Evolutionary conservation across 139 green algal genomes (phyloP), one percentile per base, ranked within the genome.

Genomic region (Haematococcus lacustris): DNA sequence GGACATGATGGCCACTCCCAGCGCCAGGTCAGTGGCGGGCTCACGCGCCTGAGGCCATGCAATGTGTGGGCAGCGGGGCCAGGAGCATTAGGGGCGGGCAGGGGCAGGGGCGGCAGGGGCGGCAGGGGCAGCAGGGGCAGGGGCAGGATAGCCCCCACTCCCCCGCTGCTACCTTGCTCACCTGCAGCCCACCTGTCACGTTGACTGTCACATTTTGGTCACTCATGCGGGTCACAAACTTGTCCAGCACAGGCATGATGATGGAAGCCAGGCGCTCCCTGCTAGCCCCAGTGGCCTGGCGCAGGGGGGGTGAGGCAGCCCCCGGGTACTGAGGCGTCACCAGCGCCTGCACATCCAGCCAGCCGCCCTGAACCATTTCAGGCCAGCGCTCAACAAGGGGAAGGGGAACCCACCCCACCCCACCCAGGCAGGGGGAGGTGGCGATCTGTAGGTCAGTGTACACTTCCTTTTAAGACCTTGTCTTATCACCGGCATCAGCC

Each of bases 21-120:
- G 68, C 26, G 78, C 70, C 30, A 83, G 71, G 43, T 83, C 78
- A 41, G 34, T 51, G 1, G 73, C 78, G 6, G 73, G 70, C 33
- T 83, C 78, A 5, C 63, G 40, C 33, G 80, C 50, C 78, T 83
- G 68, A 3, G 7, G 35, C 40, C 21, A 30, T 13, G 57, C 57
- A 65, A 33, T 33, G 28, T 65, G 32, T 28, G 47, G 13, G 21
- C 47, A 21, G 47, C 21, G 47, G 21, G 47, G 47, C 13, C 21
- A 28, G 13, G 47, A 28, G 21, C 47, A 57, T 21, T 28, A 13
- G 13, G 47, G 13, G 47, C 47, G 21, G 13, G 47, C n/a, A n/a
- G n/a, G n/a, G n/a, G n/a, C n/a, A 9, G 43, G 43, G 43, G 43
- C 43, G 43, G 43, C 43, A 53, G 43, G 9, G 17, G 43, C 43